phyloP scores from a whole-genome alignment of 2,329 filamentous ascomycete genomes.

The Aspergillus terreus region DNA sequence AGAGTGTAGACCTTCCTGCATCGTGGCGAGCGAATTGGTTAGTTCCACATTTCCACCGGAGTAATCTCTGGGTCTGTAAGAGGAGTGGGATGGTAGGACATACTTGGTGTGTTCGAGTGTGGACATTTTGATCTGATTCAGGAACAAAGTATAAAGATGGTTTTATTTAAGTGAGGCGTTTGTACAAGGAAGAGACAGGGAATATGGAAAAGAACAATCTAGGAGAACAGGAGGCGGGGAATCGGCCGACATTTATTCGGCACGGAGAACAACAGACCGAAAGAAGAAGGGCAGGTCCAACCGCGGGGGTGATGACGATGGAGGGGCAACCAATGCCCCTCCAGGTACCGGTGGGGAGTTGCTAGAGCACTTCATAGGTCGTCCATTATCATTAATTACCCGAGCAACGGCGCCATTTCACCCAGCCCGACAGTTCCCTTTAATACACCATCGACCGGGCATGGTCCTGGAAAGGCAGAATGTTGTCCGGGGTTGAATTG shows the following conservation, averaged over 20 bases:
- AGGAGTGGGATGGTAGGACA: slow-evolving; percentile 3
- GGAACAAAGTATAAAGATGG: neutral
- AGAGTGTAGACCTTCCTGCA: slow-evolving; percentile 41
- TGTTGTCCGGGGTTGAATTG: too few species aligned
- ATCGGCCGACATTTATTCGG: neutral
- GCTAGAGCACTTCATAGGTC: neutral
- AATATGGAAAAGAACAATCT: neutral
- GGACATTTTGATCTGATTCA: slow-evolving; percentile 23
- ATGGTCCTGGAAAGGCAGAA: neutral
- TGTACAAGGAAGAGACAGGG: neutral
- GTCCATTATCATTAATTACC: slow-evolving; percentile 3
- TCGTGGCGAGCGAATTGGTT: neutral
- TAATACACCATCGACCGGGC: neutral
- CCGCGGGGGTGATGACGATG: slow-evolving; percentile 18
- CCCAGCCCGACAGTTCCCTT: neutral
- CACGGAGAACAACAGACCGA: slow-evolving; percentile 1
- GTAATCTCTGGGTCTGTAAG: neutral
- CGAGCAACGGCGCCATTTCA: neutral
- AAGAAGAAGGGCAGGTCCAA: slow-evolving; percentile 20
- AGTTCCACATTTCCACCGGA: neutral
- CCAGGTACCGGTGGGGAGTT: slow-evolving; percentile 3
- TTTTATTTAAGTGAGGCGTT: neutral
- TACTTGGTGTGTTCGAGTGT: slow-evolving; percentile 28
- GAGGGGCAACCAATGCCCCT: slow-evolving; percentile 14
- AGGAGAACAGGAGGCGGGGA: neutral